Conservation (phyloP, 78 protist species). For the Cavenderia fasciculata region DNA sequence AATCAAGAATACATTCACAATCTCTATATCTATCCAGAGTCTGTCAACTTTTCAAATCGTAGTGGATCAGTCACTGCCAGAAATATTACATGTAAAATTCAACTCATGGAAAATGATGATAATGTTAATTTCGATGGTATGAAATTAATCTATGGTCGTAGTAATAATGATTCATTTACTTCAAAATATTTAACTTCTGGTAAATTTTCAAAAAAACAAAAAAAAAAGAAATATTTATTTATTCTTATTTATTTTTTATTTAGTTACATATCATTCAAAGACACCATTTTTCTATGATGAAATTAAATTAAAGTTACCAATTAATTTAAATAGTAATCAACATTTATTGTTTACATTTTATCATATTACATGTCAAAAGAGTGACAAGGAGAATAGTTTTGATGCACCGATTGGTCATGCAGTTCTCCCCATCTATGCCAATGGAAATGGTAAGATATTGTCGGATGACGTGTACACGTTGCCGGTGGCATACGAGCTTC, state of each 20-base stretch:
- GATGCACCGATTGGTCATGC: conserved; percentile 58
- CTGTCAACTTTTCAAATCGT: conserved; percentile 37
- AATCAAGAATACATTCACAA: conserved; percentile 55
- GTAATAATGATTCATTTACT: conserved; percentile 14
- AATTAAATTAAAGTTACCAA: conserved; percentile 58
- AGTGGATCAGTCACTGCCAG: conserved; percentile 59
- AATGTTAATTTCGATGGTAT: conserved; percentile 59
- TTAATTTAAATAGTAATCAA: conserved; percentile 10
- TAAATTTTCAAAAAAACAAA: too few species aligned
- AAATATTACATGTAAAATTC: conserved; percentile 62
- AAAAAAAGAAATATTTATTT: too few species aligned
- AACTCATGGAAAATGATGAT: conserved; percentile 69
- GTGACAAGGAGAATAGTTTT: not conserved
- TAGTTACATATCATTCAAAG: conserved; percentile 73
- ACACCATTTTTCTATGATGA: conserved; percentile 74
- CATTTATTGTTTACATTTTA: conserved; percentile 74
- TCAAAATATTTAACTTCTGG: conserved; percentile 6
- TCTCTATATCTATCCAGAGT: conserved; percentile 61
- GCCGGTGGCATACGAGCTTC: conserved; percentile 51
- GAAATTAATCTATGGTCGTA: conserved; percentile 55
- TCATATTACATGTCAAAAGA: conserved; percentile 73
- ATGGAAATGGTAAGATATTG: conserved; percentile 37
- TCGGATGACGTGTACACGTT: conserved; percentile 47
- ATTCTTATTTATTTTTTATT: too few species aligned
- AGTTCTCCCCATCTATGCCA: conserved; percentile 44